Conservation (phyloP, 768 basidiomycete genomes). For the Phanerochaete sordida region DNA sequence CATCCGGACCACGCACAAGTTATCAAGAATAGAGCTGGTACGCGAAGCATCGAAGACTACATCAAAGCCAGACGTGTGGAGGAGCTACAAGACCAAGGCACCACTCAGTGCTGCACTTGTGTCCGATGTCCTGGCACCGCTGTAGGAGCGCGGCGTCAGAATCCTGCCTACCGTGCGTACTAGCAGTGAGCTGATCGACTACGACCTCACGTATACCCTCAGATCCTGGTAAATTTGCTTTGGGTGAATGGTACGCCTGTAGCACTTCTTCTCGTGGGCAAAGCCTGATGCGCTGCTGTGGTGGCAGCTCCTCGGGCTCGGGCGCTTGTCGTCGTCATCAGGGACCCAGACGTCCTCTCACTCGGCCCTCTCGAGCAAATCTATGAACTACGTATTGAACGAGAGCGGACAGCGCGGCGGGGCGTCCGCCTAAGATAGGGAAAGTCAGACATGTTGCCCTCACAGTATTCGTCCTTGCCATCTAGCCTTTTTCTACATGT, state of each 20-base stretch:
- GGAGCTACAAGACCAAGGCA: constrained; percentile 60
- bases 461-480: too few species aligned
- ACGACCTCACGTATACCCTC: constrained; percentile 23
- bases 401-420: constrained; percentile 53
- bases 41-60: constrained; percentile 26
- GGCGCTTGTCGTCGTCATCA: constrained; percentile 59
- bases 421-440: constrained; percentile 26
- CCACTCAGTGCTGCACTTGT: too few species aligned
- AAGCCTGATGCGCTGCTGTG: too few species aligned
- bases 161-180: constrained; percentile 39
- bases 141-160: constrained; percentile 38
- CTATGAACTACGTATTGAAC: constrained; percentile 52
- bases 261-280: background rate
- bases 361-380: constrained; percentile 57
- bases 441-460: too few species aligned
- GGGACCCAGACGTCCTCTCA: constrained; percentile 54
- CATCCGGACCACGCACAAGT: constrained; percentile 62
- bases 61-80: constrained; percentile 66
- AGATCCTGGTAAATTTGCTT: constrained; percentile 24
- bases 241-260: constrained; percentile 55
- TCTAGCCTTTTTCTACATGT: too few species aligned
- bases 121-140: too few species aligned
- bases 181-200: constrained; percentile 25
- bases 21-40: constrained; percentile 38
- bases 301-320: constrained; percentile 67